Evolutionary conservation across 2,329 filamentous ascomycete species (phyloP).

Genomic region (Gaeumannomyces tritici): DNA sequence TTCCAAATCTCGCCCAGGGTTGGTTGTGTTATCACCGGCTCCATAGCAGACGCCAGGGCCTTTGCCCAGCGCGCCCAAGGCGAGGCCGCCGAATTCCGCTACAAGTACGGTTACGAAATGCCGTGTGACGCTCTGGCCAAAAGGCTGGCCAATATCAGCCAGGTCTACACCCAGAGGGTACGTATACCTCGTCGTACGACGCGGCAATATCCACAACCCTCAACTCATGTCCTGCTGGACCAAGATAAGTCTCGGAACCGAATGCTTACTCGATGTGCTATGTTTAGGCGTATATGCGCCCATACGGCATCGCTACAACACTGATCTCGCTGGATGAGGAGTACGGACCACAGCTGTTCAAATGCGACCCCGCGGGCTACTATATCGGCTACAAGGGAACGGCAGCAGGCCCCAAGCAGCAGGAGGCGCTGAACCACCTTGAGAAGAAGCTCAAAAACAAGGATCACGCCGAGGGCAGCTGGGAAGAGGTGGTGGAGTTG

Average conservation of each 20-base stretch:
- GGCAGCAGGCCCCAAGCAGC: constrained; percentile 93
- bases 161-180: constrained; percentile 97
- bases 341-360: constrained; percentile 89
- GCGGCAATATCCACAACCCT: neutral
- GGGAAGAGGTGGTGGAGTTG: constrained; percentile 97
- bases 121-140: constrained; percentile 94
- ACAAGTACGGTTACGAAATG: constrained; percentile 99
- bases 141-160: constrained; percentile 95
- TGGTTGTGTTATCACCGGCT: constrained; percentile 96
- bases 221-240: neutral
- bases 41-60: constrained; percentile 92
- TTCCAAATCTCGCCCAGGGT: constrained; percentile 95
- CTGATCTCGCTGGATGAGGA: constrained; percentile 91
- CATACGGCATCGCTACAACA: constrained; percentile 89
- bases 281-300: constrained; percentile 82
- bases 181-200: constrained; percentile 12
- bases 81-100: constrained; percentile 94
- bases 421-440: constrained; percentile 95
- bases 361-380: constrained; percentile 96
- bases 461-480: constrained; percentile 81
- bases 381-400: constrained; percentile 98
- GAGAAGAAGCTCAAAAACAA: constrained; percentile 99
- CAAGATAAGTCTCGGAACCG: neutral
- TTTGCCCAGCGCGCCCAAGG: constrained; percentile 87
- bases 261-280: constrained; percentile 20